These are phyloP conservation scores for Lentinula guzmanii DNA, from an alignment of 768 basidiomycete species.

Conservation along the genomic window DNA sequence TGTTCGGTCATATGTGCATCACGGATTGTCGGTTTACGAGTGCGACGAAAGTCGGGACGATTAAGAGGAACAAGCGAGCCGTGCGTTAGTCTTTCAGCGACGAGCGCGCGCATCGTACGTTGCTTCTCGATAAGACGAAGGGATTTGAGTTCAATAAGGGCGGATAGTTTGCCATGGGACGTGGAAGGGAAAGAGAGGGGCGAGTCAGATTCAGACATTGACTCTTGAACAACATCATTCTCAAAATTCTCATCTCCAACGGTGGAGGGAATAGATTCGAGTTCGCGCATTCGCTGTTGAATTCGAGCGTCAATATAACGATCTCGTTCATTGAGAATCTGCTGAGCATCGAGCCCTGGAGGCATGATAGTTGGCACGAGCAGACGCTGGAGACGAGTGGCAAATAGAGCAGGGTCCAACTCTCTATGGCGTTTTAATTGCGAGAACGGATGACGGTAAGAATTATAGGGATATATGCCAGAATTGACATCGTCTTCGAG, in stretches of 20 bases:
- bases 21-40: conserved; percentile 78
- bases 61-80: conserved; percentile 87
- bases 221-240: conserved; percentile 30
- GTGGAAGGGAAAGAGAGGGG: conserved; percentile 32
- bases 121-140: conserved; percentile 89
- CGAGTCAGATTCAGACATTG: conserved; percentile 17
- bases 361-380: conserved; percentile 90
- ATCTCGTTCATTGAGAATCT: conserved; percentile 87
- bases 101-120: conserved; percentile 74
- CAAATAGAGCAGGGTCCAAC: conserved; percentile 54
- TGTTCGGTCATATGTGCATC: conserved; percentile 89
- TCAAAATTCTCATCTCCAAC: conserved; percentile 73
- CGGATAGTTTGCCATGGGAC: conserved; percentile 78
- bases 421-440: conserved; percentile 66
- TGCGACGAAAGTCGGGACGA: conserved; percentile 84
- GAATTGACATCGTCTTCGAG: conserved; percentile 78
- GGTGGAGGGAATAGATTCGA: conserved; percentile 73
- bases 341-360: conserved; percentile 84
- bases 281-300: conserved; percentile 81
- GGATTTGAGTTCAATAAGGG: conserved; percentile 89
- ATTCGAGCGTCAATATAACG: conserved; percentile 87
- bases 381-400: conserved; percentile 71
- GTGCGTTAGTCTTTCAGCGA: conserved; percentile 84
- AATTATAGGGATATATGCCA: conserved; percentile 88
- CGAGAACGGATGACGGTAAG: conserved; percentile 78